Base-by-base conservation (phyloP, 768 basidiomycete genomes). In the Lactarius deliciosus region DNA sequence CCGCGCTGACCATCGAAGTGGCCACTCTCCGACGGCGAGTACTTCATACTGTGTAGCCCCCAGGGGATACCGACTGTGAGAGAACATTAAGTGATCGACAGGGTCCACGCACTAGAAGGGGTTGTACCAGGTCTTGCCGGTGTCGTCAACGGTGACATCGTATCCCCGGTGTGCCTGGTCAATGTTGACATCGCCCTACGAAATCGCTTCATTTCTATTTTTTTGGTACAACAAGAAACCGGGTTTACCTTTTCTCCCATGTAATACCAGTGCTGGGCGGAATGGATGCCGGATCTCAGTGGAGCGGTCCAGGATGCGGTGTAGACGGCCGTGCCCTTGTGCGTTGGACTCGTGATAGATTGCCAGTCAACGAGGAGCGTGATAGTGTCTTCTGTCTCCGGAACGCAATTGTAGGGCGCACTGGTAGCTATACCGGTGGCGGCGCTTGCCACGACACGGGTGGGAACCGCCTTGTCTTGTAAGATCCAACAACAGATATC, bases 271-370 rank as follows among this genome's bases (percentile, higher is more conserved):
- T 92, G 88, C 73, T 97, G 94, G 47, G 89, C 90, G 9, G 90
- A 89, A 76, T 96, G 94, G 10, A 96, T 83, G n/a, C 94, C 94
- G 25, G 91, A 82, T 74, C 91, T 91, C 66, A 94, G 79, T 20
- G 94, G 95, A 0, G 95, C 94, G 1, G 94, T 95, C 94, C 94
- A 97, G 60, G 90, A 91, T 10, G 95, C 94, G 5, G 95, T 95
- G 79, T 94, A 97, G 1, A 96, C 91, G 2, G 86, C 94, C 1
- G 91, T 94, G 28, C 95, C 94, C 68, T 81, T 84, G 78, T 94
- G 91, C 71, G 80, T 88, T 18, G 84, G 76, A 77, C 90, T 92
- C 69, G 81, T 84, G 69, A 86, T 78, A 61, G 90, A 93, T 75
- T 92, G 86, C 95, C 95, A 97, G 75, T 96, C 95, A 32, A 96